A percentile compares a stretch with the other conserved stretches of the same genome.
These are phyloP conservation scores for Sequoia sempervirens DNA, from an alignment of 75 land plant species.

Conservation along the genomic window DNA sequence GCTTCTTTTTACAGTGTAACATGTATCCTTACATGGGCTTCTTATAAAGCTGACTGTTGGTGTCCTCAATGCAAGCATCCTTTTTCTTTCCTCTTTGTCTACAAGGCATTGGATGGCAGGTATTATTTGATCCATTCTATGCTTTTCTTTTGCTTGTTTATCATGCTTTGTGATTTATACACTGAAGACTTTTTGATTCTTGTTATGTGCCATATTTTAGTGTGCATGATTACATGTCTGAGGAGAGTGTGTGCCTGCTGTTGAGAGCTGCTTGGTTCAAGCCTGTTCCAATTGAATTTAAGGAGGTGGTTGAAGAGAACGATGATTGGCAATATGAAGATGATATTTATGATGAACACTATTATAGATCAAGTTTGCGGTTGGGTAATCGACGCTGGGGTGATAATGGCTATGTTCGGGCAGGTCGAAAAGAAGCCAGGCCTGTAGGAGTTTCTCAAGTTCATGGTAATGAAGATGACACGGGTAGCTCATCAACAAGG, in stretches of 20 bases:
- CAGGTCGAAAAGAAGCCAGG: slow-evolving; percentile 84
- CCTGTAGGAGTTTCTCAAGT: slow-evolving; percentile 48
- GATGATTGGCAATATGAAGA: slow-evolving; percentile 47
- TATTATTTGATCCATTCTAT: slow-evolving; percentile 18
- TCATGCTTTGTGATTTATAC: not conserved
- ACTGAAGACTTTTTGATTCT: not conserved
- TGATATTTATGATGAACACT: slow-evolving; percentile 41
- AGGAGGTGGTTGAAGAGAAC: slow-evolving; percentile 35
- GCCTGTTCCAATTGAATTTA: slow-evolving; percentile 34
- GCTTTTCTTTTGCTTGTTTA: not conserved
- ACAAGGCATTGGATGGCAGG: slow-evolving; percentile 91
- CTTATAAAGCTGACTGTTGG: slow-evolving; percentile 56
- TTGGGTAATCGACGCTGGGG: slow-evolving; percentile 97
- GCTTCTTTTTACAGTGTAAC: slow-evolving; percentile 50
- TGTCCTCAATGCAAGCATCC: slow-evolving; percentile 97
- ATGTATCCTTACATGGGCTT: slow-evolving; percentile 91
- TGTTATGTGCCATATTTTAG: slow-evolving; percentile 27
- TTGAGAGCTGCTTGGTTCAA: slow-evolving; percentile 87
- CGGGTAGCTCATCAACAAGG: slow-evolving; percentile 34
- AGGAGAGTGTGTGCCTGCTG: slow-evolving; percentile 92
- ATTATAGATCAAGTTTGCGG: slow-evolving; percentile 53
- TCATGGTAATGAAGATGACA: slow-evolving; percentile 4
- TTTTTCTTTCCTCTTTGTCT: slow-evolving; percentile 65
- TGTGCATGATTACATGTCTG: slow-evolving; percentile 77
- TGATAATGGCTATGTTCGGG: slow-evolving; percentile 84